Conservation (phyloP, 805 yeast species). For the Candida lessepsii region DNA sequence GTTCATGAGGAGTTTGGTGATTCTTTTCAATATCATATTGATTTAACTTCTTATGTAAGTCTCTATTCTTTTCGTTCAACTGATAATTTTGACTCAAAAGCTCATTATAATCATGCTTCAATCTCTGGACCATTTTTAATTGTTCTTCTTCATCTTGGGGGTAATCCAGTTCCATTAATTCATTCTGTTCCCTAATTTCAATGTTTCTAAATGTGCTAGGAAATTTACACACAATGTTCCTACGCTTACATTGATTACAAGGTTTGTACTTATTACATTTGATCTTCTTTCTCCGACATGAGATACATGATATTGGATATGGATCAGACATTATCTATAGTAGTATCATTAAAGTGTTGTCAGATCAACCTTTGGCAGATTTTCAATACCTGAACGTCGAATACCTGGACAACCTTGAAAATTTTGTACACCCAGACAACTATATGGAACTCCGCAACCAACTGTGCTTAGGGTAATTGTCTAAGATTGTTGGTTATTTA, state of each 20-base stretch:
- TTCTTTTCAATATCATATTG: constrained; percentile 11
- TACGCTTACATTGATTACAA: constrained; percentile 41
- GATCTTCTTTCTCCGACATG: constrained; percentile 36
- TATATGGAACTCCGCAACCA: no score
- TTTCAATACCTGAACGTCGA: no score
- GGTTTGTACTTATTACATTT: constrained; percentile 36
- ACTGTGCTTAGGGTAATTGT: no score
- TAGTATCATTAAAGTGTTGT: no score
- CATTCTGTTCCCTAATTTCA: constrained; percentile 22
- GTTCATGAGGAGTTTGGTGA: constrained; percentile 3
- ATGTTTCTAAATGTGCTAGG: constrained; percentile 49
- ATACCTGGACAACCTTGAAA: no score
- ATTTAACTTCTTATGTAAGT: constrained; percentile 10
- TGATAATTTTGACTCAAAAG: constrained; percentile 20
- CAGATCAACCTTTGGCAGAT: no score
- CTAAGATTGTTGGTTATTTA: no score
- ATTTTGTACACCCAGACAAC: no score
- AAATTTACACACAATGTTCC: constrained; percentile 41
- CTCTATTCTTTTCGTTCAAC: constrained; percentile 17
- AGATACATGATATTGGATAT: constrained; percentile 35
- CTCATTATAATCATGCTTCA: constrained; percentile 21
- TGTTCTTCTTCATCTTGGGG: constrained; percentile 3
- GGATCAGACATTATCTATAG: constrained; percentile 17
- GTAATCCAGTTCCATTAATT: not conserved
- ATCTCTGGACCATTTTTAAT: constrained; percentile 12